Conservation (phyloP, 179 eudicot species). For the Pouteria campechiana region DNA sequence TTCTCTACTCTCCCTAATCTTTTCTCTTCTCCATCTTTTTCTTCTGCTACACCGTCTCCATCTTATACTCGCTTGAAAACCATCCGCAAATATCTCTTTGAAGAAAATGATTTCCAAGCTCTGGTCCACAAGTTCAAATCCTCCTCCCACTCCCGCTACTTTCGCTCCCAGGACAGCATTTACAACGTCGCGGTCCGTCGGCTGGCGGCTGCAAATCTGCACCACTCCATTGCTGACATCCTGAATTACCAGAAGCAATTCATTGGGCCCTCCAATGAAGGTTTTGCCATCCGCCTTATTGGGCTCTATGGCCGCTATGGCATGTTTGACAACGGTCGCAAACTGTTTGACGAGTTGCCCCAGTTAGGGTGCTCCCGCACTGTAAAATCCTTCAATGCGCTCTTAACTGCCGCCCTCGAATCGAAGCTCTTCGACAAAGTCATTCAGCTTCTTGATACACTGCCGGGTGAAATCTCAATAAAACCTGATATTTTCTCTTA, state of each 20-base stretch:
- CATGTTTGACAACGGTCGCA: conserved; percentile 46
- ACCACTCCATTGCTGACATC: conserved; percentile 29
- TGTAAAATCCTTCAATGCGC: conserved; percentile 47
- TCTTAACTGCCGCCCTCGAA: conserved; percentile 28
- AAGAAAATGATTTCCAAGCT: conserved; percentile 5
- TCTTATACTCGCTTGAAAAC: conserved; percentile 2
- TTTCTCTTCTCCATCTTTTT: conserved; percentile 13
- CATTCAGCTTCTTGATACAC: conserved; percentile 16
- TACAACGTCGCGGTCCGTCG: conserved; percentile 32
- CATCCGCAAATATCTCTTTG: not conserved
- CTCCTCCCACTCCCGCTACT: conserved; percentile 9
- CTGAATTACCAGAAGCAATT: conserved; percentile 51
- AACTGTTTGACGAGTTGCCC: conserved; percentile 78
- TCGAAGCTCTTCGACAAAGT: conserved; percentile 18
- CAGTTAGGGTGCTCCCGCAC: conserved; percentile 33
- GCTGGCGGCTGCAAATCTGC: conserved; percentile 16
- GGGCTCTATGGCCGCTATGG: conserved; percentile 37
- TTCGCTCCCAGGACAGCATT: conserved; percentile 14
- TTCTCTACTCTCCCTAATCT: conserved; percentile 6
- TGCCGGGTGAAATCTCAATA: conserved; percentile 24
- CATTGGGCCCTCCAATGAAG: conserved; percentile 18
- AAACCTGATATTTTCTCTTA: conserved; percentile 18
- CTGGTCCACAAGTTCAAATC: conserved; percentile 35
- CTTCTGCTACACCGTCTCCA: conserved; percentile 4
- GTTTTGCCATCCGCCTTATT: conserved; percentile 38